Evolutionary conservation across 768 basidiomycete genomes (phyloP).

Genomic region (Suillus plorans): DNA sequence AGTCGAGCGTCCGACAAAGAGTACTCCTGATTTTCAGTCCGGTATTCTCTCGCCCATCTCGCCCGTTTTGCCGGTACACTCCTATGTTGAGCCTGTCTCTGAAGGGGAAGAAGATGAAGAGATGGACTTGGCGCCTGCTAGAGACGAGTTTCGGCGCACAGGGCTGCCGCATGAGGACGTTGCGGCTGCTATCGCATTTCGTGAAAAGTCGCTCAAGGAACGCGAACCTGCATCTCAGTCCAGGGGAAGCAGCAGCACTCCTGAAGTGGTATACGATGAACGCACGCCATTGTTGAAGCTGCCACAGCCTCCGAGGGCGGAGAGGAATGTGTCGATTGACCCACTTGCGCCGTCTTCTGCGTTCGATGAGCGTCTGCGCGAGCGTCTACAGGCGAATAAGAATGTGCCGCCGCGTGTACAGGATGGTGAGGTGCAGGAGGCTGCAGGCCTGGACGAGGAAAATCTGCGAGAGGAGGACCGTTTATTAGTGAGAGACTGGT

Average conservation of each 20-base stretch:
- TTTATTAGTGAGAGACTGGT: constrained; percentile 65
- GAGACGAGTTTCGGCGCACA: constrained; percentile 79
- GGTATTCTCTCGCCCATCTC: constrained; percentile 34
- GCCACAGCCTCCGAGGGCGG: constrained; percentile 22
- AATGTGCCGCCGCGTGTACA: constrained; percentile 21
- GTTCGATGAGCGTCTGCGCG: constrained; percentile 83
- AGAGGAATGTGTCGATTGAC: constrained; percentile 64
- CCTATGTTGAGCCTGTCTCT: constrained; percentile 87
- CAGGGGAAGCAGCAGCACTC: constrained; percentile 10
- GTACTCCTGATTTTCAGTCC: constrained; percentile 42
- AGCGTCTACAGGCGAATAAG: constrained; percentile 49
- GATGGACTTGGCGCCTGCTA: constrained; percentile 62
- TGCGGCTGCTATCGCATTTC: constrained; percentile 81
- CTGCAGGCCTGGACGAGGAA: constrained; percentile 37
- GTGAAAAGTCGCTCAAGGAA: constrained; percentile 76
- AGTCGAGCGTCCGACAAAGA: constrained; percentile 74
- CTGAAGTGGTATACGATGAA: constrained; percentile 29
- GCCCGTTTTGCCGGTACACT: constrained; percentile 24
- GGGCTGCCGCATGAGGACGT: constrained; percentile 74
- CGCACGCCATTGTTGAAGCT: constrained; percentile 38
- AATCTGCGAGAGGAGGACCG: constrained; percentile 47
- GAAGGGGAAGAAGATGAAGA: constrained; percentile 94
- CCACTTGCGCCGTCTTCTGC: constrained; percentile 80
- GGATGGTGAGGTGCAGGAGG: constrained; percentile 19
- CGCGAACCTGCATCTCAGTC: constrained; percentile 15